phyloP scores from a whole-genome alignment of 176 grass and related monocot species.

The Avena insularis region DNA sequence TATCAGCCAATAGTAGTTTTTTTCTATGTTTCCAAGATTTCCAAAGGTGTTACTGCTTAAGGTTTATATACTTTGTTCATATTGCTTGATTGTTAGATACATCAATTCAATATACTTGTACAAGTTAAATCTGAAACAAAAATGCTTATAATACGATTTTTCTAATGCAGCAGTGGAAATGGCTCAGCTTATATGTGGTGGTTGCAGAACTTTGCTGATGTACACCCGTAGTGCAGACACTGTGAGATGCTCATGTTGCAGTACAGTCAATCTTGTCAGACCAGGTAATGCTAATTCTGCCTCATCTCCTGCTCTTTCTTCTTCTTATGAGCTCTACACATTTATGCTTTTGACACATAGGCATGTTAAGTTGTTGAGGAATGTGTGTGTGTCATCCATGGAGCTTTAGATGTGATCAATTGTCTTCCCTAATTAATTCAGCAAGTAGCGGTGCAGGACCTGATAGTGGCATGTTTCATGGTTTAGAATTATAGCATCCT shows the following conservation, averaged over 20 bases:
- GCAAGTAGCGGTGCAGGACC: background rate
- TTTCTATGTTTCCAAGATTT: background rate
- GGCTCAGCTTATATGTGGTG: slow-evolving; percentile 84
- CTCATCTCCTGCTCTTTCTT: background rate
- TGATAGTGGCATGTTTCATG: slow-evolving; percentile 1
- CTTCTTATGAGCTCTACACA: background rate
- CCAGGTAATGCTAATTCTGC: slow-evolving; percentile 55
- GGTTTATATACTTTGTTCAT: background rate
- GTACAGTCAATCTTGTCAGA: slow-evolving; percentile 81
- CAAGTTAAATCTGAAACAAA: background rate
- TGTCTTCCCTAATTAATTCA: background rate
- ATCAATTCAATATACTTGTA: slow-evolving; percentile 23
- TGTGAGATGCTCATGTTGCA: slow-evolving; percentile 91
- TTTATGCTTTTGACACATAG: background rate
- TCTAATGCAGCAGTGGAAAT: slow-evolving; percentile 72
- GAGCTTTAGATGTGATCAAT: slow-evolving; percentile 7
- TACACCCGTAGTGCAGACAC: slow-evolving; percentile 73
- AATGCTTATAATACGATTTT: slow-evolving; percentile 33
- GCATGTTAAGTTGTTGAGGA: background rate
- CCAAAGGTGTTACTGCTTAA: background rate
- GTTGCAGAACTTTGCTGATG: slow-evolving; percentile 90
- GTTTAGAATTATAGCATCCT: background rate
- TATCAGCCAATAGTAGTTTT: background rate
- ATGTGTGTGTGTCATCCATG: background rate
- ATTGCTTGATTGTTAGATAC: background rate